A percentile compares a stretch with the other conserved stretches of the same genome.
Conservation (phyloP, 2,329 filamentous ascomycete species). For the Pestalotiopsis sp. region DNA sequence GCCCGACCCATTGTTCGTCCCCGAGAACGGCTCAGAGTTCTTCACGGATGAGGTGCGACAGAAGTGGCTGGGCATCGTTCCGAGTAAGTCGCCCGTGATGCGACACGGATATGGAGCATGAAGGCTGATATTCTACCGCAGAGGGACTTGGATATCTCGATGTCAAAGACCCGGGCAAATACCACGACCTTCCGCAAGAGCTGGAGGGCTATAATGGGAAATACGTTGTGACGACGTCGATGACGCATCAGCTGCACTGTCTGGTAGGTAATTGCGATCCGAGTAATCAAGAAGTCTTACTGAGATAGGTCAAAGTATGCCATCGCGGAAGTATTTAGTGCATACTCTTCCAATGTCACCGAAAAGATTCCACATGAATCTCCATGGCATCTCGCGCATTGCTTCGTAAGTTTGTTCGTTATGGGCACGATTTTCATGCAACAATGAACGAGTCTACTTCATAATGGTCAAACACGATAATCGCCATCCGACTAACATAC, state of each 20-base stretch:
- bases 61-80: slow-evolving; percentile 42
- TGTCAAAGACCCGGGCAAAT: slow-evolving; percentile 34
- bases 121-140: slow-evolving; percentile 14
- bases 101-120: background rate
- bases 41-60: slow-evolving; percentile 34
- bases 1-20: slow-evolving; percentile 38
- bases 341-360: slow-evolving; percentile 28
- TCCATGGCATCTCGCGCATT: slow-evolving; percentile 41
- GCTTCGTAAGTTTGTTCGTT: slow-evolving; percentile 28
- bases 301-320: slow-evolving; percentile 27
- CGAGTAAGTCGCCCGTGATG: slow-evolving; percentile 28
- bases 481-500: background rate
- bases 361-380: slow-evolving; percentile 28
- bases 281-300: background rate
- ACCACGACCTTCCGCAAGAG: slow-evolving; percentile 39
- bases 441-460: background rate
- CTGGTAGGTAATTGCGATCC: slow-evolving; percentile 28
- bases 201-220: slow-evolving; percentile 33
- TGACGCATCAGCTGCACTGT: slow-evolving; percentile 48
- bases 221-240: slow-evolving; percentile 43
- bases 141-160: slow-evolving; percentile 42
- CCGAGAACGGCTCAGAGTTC: slow-evolving; percentile 41
- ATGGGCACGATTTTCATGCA: background rate
- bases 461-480: background rate
- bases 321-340: slow-evolving; percentile 40